A percentile compares a stretch with the other conserved stretches of the same genome.
Evolutionary conservation across 805 yeast genomes (phyloP).

Genomic region (Debaryomyces hansenii): DNA sequence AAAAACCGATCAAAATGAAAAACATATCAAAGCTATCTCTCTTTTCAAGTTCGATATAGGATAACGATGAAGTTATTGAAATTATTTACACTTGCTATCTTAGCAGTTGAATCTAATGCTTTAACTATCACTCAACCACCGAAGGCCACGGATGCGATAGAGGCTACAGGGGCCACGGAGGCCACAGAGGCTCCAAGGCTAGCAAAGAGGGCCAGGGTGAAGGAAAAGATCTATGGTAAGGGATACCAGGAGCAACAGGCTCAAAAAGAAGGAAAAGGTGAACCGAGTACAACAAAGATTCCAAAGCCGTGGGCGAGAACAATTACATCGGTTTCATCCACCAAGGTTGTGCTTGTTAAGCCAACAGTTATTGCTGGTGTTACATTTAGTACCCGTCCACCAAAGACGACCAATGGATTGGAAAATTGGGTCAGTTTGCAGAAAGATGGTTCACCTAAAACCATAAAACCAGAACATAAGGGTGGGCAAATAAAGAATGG

Average conservation of each 20-base stretch:
- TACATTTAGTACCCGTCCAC: constrained; percentile 68
- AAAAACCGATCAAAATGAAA: constrained; percentile 1
- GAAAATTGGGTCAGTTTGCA: constrained; percentile 81
- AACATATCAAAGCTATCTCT: neutral
- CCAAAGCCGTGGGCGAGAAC: constrained; percentile 71
- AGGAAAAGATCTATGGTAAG: constrained; percentile 29
- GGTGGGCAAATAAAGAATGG: constrained; percentile 68
- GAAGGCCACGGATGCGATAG: constrained; percentile 6
- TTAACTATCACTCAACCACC: neutral
- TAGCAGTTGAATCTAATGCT: constrained; percentile 8
- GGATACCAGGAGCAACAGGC: constrained; percentile 22
- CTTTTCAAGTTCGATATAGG: neutral
- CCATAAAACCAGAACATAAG: constrained; percentile 73
- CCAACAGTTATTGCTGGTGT: constrained; percentile 67
- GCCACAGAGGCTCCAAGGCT: constrained; percentile 11
- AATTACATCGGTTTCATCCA: constrained; percentile 40
- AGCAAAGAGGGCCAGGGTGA: constrained; percentile 26
- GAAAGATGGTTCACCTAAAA: constrained; percentile 76
- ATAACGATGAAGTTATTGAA: constrained; percentile 12
- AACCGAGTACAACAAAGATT: constrained; percentile 5
- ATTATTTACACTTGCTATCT: constrained; percentile 9
- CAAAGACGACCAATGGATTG: constrained; percentile 65
- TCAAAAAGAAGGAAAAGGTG: constrained; percentile 5
- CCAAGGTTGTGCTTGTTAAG: constrained; percentile 55
- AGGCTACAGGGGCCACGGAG: neutral